Base-by-base conservation (phyloP, 108 stramenopile species). In the Aureococcus anophagefferens region DNA sequence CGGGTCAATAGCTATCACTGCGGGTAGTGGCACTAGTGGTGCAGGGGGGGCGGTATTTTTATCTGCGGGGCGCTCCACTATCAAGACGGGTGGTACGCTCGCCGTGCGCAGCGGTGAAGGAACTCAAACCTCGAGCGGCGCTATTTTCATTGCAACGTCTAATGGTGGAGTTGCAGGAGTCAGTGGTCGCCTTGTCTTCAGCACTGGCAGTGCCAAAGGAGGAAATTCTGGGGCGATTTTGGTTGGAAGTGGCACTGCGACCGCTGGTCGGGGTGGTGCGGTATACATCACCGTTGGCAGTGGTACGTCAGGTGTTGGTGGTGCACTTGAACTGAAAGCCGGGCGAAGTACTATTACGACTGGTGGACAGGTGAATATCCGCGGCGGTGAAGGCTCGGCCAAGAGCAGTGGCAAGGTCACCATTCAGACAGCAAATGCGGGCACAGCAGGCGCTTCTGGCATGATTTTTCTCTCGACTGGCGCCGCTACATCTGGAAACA, bases 281-380 rank as follows among this genome's bases (percentile, higher is more conserved):
- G 45, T 72, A 0, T 11, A 25, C 7, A 28, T 72, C 21, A 46
- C 72, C 16, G 66, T 33, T 37, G 72, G 72, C 5, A 17, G 64
- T 0, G 65, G 65, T 36, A 72, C 44, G 0, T 65, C 35, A 7
- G 35, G 21, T 13, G 33, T 33, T 0, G 72, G 72, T 32, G 72
- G 71, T 5, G 18, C 3, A 28, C 11, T 71, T 4, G 11, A 9
- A 13, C 63, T 71, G n/a, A 34, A 59, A 4, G 62, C 71, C 11
- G 71, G 71, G 0, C 30, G 25, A 11, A 45, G 71, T 37, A 34
- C 63, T 7, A 0, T 30, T 5, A 5, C 11, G 5, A 59, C 51
- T 1, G 33, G 63, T 25, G 45, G 71, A 4, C 59, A 1, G 1
- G 25, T 59, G 7, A 59, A 16, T 1, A 59, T 59, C 21, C 1